Conservation (phyloP, 2,329 filamentous ascomycete genomes). For the Penicillium hesseltinei region DNA sequence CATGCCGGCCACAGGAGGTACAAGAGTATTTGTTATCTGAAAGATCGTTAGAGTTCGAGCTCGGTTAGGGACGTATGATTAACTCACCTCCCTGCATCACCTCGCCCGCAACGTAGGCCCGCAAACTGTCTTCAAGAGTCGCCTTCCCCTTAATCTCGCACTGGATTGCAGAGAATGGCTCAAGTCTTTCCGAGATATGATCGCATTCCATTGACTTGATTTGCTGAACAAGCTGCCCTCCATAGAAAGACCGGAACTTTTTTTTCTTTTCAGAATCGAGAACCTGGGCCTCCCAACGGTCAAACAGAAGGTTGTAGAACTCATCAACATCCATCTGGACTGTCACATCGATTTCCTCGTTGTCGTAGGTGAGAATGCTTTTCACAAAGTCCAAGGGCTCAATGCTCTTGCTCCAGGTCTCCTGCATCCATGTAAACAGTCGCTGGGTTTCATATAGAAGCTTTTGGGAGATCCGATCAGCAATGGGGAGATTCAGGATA, state of each 20-base stretch:
- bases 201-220: constrained; percentile 92
- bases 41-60: constrained; percentile 20
- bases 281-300: constrained; percentile 84
- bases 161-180: constrained; percentile 91
- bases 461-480: constrained; percentile 58
- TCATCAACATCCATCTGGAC: constrained; percentile 98
- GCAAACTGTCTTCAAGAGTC: constrained; percentile 78
- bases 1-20: constrained; percentile 80
- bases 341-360: constrained; percentile 76
- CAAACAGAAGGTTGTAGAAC: constrained; percentile 92
- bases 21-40: constrained; percentile 97
- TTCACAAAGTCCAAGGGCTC: constrained; percentile 71
- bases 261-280: constrained; percentile 65
- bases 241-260: constrained; percentile 78
- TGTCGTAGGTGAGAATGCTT: constrained; percentile 79
- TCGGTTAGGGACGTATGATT: not conserved
- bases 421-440: constrained; percentile 83
- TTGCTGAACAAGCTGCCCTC: constrained; percentile 88
- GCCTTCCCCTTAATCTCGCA: constrained; percentile 94
- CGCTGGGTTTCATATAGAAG: constrained; percentile 75
- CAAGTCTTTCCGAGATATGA: constrained; percentile 86
- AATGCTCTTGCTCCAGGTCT: constrained; percentile 69
- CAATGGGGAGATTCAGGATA: constrained; percentile 65
- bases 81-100: constrained; percentile 80
- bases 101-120: constrained; percentile 94